Conservation (phyloP, 106 monocot genomes). For the Dioscorea alata region DNA sequence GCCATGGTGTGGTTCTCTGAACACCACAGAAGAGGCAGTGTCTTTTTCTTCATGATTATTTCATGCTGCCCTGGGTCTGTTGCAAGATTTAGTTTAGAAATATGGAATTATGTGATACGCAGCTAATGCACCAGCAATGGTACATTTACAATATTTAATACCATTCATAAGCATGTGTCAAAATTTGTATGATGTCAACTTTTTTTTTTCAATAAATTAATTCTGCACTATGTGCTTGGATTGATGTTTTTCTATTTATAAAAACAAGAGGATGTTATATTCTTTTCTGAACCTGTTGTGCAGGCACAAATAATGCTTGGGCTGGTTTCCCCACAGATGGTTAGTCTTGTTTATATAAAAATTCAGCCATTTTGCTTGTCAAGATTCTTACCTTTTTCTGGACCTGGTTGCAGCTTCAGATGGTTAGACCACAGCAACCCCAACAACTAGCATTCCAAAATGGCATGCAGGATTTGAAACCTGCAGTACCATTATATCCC, state of each 20-base stretch:
- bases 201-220: not conserved
- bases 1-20: no score
- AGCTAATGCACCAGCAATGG: not conserved
- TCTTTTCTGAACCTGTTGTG: not conserved
- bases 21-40: no score
- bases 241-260: not conserved
- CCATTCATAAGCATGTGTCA: not conserved
- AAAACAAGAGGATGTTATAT: not conserved
- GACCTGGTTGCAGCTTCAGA: conserved; percentile 64
- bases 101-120: no score
- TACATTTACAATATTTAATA: not conserved
- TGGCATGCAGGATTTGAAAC: conserved; percentile 24
- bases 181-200: not conserved
- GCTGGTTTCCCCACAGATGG: conserved; percentile 77
- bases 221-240: not conserved
- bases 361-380: not conserved
- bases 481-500: conserved; percentile 22
- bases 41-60: no score
- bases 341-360: conserved; percentile 16
- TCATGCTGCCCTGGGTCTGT: no score
- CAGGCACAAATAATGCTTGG: conserved; percentile 94
- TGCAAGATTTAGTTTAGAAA: no score
- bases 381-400: not conserved
- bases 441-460: conserved; percentile 16
- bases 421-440: conserved; percentile 25